Evolutionary conservation across 2,329 filamentous ascomycete genomes (phyloP).

Genomic region (Pyrenophora teres): DNA sequence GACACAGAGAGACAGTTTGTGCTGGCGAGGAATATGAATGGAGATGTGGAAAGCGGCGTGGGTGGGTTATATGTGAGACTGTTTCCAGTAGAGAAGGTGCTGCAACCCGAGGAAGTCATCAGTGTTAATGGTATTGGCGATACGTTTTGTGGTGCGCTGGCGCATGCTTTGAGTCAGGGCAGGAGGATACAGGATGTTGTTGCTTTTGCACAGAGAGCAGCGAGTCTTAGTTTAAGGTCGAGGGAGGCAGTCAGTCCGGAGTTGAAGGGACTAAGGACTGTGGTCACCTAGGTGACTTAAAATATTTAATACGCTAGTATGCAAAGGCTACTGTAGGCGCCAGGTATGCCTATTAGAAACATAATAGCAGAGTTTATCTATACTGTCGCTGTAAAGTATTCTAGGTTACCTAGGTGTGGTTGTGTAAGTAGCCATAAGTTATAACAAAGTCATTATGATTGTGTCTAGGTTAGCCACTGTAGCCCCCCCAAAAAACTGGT

Average conservation of each 20-base stretch:
- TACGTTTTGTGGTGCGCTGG: conserved; percentile 82
- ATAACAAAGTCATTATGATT: too few relatives aligned
- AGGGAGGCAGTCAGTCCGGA: conserved; percentile 70
- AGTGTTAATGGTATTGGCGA: conserved; percentile 96
- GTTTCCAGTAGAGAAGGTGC: conserved; percentile 66
- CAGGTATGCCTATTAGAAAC: too few relatives aligned
- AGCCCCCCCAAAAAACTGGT: too few relatives aligned
- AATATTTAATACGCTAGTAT: too few relatives aligned
- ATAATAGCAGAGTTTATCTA: too few relatives aligned
- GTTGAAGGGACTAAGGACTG: conserved; percentile 46
- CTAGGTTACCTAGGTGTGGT: too few relatives aligned
- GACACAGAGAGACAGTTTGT: conserved; percentile 71
- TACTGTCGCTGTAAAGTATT: too few relatives aligned
- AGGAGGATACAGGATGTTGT: conserved; percentile 66
- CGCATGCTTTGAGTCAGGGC: conserved; percentile 72
- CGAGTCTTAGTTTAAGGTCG: conserved; percentile 77
- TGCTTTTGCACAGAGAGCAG: conserved; percentile 79
- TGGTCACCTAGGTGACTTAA: too few relatives aligned
- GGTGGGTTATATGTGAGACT: conserved; percentile 83
- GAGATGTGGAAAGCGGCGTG: conserved; percentile 54
- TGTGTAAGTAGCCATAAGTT: too few relatives aligned
- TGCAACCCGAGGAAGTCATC: conserved; percentile 68
- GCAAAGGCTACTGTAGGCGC: too few relatives aligned
- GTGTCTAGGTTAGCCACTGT: too few relatives aligned
- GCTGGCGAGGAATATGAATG: conserved; percentile 62